Conservation (phyloP, 1,139 yeast genomes). For the Magnusiomyces paraingens region DNA sequence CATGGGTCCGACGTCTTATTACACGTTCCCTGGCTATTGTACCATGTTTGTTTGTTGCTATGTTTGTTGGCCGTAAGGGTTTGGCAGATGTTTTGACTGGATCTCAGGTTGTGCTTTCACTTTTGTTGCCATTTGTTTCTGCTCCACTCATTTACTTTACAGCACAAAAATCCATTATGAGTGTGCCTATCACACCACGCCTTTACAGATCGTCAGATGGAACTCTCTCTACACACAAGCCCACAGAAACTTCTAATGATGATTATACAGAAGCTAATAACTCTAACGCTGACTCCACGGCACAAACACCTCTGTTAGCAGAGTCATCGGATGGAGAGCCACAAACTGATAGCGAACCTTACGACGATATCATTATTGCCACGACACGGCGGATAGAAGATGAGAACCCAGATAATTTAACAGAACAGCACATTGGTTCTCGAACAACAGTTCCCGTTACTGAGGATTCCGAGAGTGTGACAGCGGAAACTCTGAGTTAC, state of each 20-base stretch:
- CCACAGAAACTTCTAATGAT: not conserved
- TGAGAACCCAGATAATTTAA: too few relatives aligned
- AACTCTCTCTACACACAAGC: not conserved
- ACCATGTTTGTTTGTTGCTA: slow-evolving; percentile 56
- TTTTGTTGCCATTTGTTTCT: slow-evolving; percentile 79
- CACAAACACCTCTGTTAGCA: slow-evolving; percentile 2
- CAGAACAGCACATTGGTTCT: too few relatives aligned
- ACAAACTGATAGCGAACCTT: too few relatives aligned
- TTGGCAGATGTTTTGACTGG: slow-evolving; percentile 50
- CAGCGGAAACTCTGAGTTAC: slow-evolving; percentile 18
- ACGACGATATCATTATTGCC: too few relatives aligned
- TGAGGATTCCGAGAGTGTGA: not conserved
- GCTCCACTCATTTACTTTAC: slow-evolving; percentile 89
- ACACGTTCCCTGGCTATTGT: slow-evolving; percentile 66
- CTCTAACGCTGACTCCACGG: not conserved
- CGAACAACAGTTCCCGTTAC: too few relatives aligned
- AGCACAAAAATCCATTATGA: slow-evolving; percentile 66
- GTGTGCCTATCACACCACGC: slow-evolving; percentile 39
- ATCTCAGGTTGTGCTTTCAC: slow-evolving; percentile 80
- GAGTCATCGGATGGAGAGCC: not conserved
- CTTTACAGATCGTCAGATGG: not conserved
- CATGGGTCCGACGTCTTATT: slow-evolving; percentile 69
- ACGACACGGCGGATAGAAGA: too few relatives aligned
- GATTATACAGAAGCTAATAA: too few relatives aligned
- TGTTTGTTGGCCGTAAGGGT: slow-evolving; percentile 59